phyloP scores from a whole-genome alignment of 192 early-diverging fungal genomes.

The Umbelopsis isabellina region DNA sequence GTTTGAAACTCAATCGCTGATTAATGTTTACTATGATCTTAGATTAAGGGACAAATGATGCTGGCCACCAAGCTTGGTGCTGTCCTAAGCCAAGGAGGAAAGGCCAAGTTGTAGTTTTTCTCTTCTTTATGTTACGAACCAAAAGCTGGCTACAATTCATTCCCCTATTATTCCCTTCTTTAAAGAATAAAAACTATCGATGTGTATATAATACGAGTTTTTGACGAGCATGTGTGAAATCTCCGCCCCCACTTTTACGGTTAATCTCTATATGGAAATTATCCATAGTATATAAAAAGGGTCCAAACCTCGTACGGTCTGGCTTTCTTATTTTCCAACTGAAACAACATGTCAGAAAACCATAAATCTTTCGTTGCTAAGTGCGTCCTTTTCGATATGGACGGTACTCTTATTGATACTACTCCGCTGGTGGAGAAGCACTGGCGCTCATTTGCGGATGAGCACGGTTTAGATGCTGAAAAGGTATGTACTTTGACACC shows the following conservation, averaged over 20 bases:
- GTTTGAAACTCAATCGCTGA: background rate
- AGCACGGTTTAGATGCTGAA: slow-evolving; percentile 44
- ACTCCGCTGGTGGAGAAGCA: slow-evolving; percentile 51
- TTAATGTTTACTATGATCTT: background rate
- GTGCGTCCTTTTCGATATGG: slow-evolving; percentile 44
- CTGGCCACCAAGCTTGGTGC: slow-evolving; percentile 50
- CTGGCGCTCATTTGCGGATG: slow-evolving; percentile 44
- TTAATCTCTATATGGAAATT: slow-evolving; percentile 10
- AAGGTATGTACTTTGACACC: slow-evolving; percentile 27
- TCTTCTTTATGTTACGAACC: background rate
- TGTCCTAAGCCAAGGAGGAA: background rate
- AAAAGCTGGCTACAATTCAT: no score
- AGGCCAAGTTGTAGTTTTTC: slow-evolving; percentile 12
- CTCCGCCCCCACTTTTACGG: background rate
- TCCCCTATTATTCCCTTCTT: no score
- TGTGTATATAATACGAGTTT: background rate
- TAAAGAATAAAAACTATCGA: slow-evolving; percentile 10
- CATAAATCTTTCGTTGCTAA: slow-evolving; percentile 16
- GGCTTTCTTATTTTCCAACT: no score
- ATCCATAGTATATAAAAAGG: background rate
- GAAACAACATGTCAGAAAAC: background rate
- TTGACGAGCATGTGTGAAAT: background rate
- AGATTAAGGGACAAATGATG: slow-evolving; percentile 74
- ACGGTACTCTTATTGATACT: slow-evolving; percentile 58
- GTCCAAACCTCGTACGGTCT: background rate